phyloP scores from a whole-genome alignment of 768 basidiomycete genomes.

The Rhodotorula toruloides region DNA sequence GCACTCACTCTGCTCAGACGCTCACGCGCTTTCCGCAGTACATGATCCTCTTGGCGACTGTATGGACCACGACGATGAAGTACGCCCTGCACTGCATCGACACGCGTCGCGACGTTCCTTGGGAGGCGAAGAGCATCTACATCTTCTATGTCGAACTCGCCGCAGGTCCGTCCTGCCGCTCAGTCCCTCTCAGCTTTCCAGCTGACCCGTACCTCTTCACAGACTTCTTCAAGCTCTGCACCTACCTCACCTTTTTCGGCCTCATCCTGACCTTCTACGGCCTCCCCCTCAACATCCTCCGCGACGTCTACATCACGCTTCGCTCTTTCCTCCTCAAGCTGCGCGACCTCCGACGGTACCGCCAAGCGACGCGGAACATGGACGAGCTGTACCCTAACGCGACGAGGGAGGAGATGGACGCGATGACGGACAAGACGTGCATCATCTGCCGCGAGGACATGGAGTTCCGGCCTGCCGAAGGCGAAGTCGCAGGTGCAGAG shows the following conservation, averaged over 20 bases:
- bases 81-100: conserved; percentile 78
- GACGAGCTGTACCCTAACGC: conserved; percentile 91
- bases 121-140: conserved; percentile 99
- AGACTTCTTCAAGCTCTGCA: conserved; percentile 92
- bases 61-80: conserved; percentile 70
- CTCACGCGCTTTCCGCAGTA: conserved; percentile 66
- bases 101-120: conserved; percentile 67
- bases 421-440: conserved; percentile 83
- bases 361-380: conserved; percentile 92
- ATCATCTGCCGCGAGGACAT: conserved; percentile 99
- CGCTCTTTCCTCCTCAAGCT: conserved; percentile 84
- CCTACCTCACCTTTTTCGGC: conserved; percentile 87
- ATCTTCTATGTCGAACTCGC: conserved; percentile 87
- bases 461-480: conserved; percentile 48
- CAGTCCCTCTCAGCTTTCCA: too few species aligned
- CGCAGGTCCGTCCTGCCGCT: conserved; percentile 60
- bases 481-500: conserved; percentile 3
- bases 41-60: conserved; percentile 76
- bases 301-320: conserved; percentile 93
- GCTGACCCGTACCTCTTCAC: neutral
- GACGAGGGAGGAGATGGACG: conserved; percentile 71
- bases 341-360: conserved; percentile 83
- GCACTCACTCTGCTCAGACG: too few species aligned
- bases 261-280: conserved; percentile 93
- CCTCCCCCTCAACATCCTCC: conserved; percentile 89